Evolutionary conservation across 371 early-diverging fungal genomes (phyloP).

Genomic region (Syncephalis fuscata): DNA sequence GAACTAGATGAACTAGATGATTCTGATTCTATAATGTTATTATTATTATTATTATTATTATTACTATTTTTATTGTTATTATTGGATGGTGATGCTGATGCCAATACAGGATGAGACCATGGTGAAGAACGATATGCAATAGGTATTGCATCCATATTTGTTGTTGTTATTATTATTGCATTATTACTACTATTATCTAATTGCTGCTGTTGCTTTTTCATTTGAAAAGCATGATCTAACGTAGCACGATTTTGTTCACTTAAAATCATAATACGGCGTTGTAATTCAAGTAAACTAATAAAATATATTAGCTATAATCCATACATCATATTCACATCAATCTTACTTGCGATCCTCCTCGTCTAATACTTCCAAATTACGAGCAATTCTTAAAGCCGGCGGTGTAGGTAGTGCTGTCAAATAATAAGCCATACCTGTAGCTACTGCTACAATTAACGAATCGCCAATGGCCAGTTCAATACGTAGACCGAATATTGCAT

Average conservation of each 20-base stretch:
- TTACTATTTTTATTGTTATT: background rate
- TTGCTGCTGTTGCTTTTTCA: background rate
- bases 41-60: constrained; percentile 6
- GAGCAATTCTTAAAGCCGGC: constrained; percentile 39
- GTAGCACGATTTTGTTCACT: constrained; percentile 33
- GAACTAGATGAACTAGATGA: constrained; percentile 15
- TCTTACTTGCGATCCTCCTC: constrained; percentile 32
- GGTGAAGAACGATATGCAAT: no score
- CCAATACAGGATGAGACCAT: no score
- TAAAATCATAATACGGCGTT: constrained; percentile 31
- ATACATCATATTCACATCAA: no score
- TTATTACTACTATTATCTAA: no score
- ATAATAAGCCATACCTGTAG: constrained; percentile 51
- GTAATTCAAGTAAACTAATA: constrained; percentile 27
- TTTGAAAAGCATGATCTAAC: constrained; percentile 22
- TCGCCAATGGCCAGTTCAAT: constrained; percentile 51
- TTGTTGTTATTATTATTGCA: no score
- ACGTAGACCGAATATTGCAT: constrained; percentile 53
- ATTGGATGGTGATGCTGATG: no score
- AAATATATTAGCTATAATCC: no score
- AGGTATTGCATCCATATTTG: no score
- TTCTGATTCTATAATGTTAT: constrained; percentile 13
- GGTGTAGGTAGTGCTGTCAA: constrained; percentile 46
- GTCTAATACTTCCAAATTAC: constrained; percentile 43
- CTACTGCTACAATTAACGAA: constrained; percentile 40